Percentiles rank a stretch among this genome's conserved stretches.
Evolutionary conservation across 441 rosid genomes (phyloP).

Genomic region (Erodium texanum): DNA sequence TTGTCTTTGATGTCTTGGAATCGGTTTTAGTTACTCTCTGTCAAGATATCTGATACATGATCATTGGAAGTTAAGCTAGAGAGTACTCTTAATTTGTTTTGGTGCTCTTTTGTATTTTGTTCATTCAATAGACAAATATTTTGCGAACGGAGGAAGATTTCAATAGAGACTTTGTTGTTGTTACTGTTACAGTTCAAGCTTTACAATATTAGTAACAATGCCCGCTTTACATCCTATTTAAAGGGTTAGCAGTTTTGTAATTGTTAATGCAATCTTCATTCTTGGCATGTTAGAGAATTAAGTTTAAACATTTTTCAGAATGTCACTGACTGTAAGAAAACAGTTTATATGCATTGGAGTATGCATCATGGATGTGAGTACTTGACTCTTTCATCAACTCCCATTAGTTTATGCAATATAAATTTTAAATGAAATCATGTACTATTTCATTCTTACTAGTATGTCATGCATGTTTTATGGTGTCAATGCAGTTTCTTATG

Average conservation of each 20-base stretch:
- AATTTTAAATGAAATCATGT: not conserved
- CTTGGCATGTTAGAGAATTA: not conserved
- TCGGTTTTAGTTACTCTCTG: not conserved
- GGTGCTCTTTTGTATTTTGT: not conserved
- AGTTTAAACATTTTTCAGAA: not conserved
- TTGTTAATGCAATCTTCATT: not conserved
- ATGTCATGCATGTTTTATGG: not conserved
- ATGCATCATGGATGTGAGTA: not conserved
- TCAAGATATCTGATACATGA: not conserved
- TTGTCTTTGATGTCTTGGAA: not conserved
- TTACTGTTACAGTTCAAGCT: too few relatives aligned
- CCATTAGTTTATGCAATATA: too few relatives aligned
- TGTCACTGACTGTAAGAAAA: not conserved
- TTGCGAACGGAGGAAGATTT: not conserved
- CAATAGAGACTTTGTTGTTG: not conserved
- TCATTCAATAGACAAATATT: not conserved
- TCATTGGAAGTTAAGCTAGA: not conserved
- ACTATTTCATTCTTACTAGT: not conserved
- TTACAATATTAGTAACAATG: not conserved
- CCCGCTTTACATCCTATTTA: not conserved
- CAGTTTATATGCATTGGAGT: slow-evolving; percentile 3
- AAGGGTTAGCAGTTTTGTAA: not conserved
- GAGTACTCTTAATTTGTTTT: not conserved
- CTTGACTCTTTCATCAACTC: too few relatives aligned
- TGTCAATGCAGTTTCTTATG: not conserved